These are phyloP conservation scores for Triglochin maritima DNA, from an alignment of 106 monocot species.

Conservation along the genomic window DNA sequence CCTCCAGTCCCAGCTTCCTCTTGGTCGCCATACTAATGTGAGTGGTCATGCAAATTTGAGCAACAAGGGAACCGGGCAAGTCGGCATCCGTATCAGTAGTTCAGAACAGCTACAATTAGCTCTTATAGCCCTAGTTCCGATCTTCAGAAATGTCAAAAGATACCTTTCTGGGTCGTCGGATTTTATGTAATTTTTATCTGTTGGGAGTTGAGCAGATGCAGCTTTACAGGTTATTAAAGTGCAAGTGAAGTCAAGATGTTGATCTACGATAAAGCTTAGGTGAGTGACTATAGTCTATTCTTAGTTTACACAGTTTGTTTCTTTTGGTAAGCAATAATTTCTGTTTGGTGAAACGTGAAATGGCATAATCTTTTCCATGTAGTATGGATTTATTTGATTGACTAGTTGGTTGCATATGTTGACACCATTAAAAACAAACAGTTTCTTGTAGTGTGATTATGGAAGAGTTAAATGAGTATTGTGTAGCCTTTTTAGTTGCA, in stretches of 20 bases:
- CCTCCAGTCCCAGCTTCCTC: slow-evolving; percentile 60
- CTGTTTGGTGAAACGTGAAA: neutral
- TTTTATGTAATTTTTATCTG: neutral
- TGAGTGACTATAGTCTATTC: neutral
- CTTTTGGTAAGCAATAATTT: neutral
- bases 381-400: no score
- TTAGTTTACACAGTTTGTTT: neutral
- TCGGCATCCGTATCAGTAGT: slow-evolving; percentile 73
- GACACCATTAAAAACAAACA: no score
- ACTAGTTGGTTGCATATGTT: no score
- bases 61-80: slow-evolving; percentile 79
- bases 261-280: neutral
- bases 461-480: no score
- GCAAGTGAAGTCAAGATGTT: neutral
- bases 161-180: slow-evolving; percentile 4
- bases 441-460: no score
- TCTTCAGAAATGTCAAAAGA: slow-evolving; percentile 14
- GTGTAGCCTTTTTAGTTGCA: no score
- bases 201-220: neutral
- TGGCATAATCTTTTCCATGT: no score
- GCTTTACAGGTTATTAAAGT: neutral
- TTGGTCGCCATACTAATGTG: slow-evolving; percentile 70
- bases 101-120: slow-evolving; percentile 80
- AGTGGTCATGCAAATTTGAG: slow-evolving; percentile 55
- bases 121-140: slow-evolving; percentile 51